Percentiles rank a stretch among this genome's conserved stretches.
Conservation (phyloP, 441 rosid genomes). For the Gossypium gossypioides region DNA sequence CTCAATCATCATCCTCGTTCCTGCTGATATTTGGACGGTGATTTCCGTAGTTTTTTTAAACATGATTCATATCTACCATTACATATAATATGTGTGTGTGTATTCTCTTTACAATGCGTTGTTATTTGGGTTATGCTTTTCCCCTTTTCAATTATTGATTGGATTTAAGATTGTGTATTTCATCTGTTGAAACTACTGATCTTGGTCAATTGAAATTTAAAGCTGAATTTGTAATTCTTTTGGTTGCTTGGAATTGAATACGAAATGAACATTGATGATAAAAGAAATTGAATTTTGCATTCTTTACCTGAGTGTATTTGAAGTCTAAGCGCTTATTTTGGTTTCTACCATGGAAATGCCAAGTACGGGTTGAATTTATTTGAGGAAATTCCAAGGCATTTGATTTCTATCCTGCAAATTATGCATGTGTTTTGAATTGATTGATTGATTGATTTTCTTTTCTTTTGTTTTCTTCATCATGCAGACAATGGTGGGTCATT, state of each 20-base stretch:
- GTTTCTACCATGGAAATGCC: background rate
- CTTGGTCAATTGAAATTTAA: background rate
- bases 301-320: background rate
- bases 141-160: background rate
- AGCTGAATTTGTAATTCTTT: background rate
- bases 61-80: too few species aligned
- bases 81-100: too few species aligned
- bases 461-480: background rate
- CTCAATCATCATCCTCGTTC: slow-evolving; percentile 70
- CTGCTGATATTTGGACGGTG: slow-evolving; percentile 76
- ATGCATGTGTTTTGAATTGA: background rate
- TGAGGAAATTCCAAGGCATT: background rate
- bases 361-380: background rate
- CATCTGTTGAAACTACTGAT: background rate
- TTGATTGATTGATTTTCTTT: background rate
- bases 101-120: background rate
- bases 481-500: slow-evolving; percentile 36
- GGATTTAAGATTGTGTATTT: background rate
- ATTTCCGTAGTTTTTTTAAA: background rate
- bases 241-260: background rate
- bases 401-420: background rate
- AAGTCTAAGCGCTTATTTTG: background rate
- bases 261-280: background rate
- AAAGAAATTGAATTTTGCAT: background rate
- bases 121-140: background rate